Evolutionary conservation across 2,329 filamentous ascomycete species (phyloP), one percentile per base, ranked within the genome.

Genomic region (Elsinoe australis): DNA sequence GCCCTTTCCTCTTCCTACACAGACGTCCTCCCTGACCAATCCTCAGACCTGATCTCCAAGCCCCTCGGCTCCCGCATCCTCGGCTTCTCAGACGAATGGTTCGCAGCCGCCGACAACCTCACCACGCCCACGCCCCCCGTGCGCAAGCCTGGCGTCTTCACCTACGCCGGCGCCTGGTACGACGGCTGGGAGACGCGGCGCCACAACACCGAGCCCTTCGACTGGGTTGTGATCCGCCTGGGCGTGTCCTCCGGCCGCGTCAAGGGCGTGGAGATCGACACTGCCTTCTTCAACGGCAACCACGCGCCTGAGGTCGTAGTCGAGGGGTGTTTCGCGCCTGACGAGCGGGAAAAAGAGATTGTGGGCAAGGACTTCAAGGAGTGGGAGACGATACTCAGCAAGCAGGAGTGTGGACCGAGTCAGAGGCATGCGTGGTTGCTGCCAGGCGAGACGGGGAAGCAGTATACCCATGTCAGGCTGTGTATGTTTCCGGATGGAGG

Each of bases 401-500:
- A 78, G 52, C 76, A 84, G 58, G 80, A 85, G 59, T 88, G 85
- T 61, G 85, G 85, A 0, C 84, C 86, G 1, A 82, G 74, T 45
- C 80, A 82, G 64, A 70, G 85, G 51, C 85, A 87, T 58, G 83
- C 72, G 3, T 92, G 85, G 86, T 74, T 78, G 59, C 70, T 90
- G 12, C 67, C 72, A 12, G 60, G 61, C 14, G 51, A 61, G 15
- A 80, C 78, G 0, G 66, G 68, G 26, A 84, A 84, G 64, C 76
- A 80, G 47, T 89, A 85, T 66, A 89, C 85, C 0, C 85, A 92
- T 62, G 83, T 89, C 32, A 72, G 85, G 26, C 70, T 92, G 49
- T 84, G 86, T 63, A 89, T 89, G 86, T 89, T 87, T 61, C 84
- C 86, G 0, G 86, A 92, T 60, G 86, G 86, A 41, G 86, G 86